Evolutionary conservation across 1,284 basidiomycete species (phyloP).

Genomic region (Fomitopsis pinicola): DNA sequence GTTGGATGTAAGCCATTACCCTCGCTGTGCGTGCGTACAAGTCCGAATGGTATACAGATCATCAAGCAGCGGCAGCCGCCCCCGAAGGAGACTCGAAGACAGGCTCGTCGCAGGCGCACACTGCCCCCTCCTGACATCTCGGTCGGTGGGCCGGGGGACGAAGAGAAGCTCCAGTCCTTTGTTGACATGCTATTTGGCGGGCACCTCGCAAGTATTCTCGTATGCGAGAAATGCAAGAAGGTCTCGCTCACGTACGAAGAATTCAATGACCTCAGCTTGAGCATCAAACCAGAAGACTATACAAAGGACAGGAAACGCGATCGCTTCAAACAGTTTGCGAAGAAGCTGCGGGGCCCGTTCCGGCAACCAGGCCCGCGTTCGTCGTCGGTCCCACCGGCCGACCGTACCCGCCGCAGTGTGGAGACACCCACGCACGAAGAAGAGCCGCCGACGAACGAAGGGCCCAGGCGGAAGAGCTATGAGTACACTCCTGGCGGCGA

Average conservation of each 20-base stretch:
- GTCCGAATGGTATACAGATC: constrained; percentile 38
- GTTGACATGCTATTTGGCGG: constrained; percentile 90
- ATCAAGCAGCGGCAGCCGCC: constrained; percentile 73
- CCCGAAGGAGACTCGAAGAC: constrained; percentile 34
- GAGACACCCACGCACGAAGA: constrained; percentile 18
- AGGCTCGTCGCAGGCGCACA: constrained; percentile 12
- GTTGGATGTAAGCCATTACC: constrained; percentile 61
- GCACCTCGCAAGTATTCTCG: constrained; percentile 81
- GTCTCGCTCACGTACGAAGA: constrained; percentile 90
- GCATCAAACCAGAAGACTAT: constrained; percentile 80
- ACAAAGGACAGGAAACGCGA: constrained; percentile 64
- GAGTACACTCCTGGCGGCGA: constrained; percentile 19
- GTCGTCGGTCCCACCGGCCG: constrained; percentile 27
- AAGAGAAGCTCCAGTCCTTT: constrained; percentile 63
- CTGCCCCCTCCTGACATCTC: constrained; percentile 2
- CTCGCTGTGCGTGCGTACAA: not conserved
- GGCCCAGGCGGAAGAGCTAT: constrained; percentile 24
- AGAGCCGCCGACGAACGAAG: constrained; percentile 21
- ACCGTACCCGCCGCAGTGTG: constrained; percentile 24
- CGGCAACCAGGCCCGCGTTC: constrained; percentile 27
- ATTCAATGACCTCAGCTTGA: constrained; percentile 89
- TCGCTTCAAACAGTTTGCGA: constrained; percentile 66
- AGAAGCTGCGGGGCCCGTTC: constrained; percentile 41
- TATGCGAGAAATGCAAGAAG: constrained; percentile 91
- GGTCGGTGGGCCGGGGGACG: constrained; percentile 22